These are phyloP conservation scores for Eucalyptus fibrosa DNA, from an alignment of 345 rosid species.

Conservation along the genomic window DNA sequence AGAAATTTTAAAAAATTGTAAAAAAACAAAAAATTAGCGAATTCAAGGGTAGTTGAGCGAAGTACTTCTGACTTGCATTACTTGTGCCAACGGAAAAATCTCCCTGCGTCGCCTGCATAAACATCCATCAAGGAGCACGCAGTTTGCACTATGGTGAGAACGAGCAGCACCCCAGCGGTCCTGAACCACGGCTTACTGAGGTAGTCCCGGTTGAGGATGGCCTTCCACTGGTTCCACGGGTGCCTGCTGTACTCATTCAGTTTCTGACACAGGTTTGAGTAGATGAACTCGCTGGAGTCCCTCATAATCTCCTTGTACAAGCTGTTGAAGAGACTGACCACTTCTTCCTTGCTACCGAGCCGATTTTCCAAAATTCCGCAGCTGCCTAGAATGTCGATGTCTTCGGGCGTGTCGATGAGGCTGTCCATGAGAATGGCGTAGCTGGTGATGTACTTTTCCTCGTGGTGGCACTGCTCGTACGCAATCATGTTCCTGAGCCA, in stretches of 20 bases:
- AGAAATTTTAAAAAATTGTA: no score
- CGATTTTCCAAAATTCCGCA: not conserved
- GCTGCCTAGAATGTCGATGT: not conserved
- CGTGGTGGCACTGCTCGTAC: constrained; percentile 2
- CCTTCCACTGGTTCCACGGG: not conserved
- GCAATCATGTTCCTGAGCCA: constrained; percentile 5
- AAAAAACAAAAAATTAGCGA: not conserved
- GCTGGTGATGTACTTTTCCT: not conserved
- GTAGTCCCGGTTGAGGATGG: not conserved
- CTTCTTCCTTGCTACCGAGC: not conserved
- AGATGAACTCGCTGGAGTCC: not conserved
- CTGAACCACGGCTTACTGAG: not conserved
- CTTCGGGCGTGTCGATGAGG: not conserved
- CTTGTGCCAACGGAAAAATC: not conserved
- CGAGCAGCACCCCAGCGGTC: not conserved
- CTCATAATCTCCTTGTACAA: not conserved
- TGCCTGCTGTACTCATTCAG: not conserved
- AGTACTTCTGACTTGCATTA: not conserved
- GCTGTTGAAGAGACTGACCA: not conserved
- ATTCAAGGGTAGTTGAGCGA: not conserved
- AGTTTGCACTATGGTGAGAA: not conserved
- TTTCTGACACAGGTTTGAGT: not conserved
- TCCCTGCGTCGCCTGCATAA: not conserved
- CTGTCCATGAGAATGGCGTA: not conserved
- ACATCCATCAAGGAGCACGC: not conserved